A percentile compares a stretch with the other conserved stretches of the same genome.
Conservation (phyloP, 352 stramenopile genomes). For the Peronospora farinosa region DNA sequence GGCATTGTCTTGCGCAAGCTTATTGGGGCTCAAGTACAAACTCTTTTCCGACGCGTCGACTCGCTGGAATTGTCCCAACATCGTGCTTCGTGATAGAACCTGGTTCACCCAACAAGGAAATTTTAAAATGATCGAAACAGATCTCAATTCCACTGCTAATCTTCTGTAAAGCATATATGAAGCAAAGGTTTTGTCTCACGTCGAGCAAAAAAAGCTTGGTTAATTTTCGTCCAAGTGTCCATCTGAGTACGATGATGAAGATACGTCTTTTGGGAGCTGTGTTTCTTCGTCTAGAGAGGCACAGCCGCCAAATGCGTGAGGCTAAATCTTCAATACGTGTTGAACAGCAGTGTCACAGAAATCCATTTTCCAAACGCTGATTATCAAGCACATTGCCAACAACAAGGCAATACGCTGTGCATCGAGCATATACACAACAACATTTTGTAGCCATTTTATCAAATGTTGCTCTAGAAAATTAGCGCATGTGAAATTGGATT, state of each 20-base stretch:
- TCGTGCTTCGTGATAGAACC: neutral
- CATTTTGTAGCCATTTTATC: too few relatives aligned
- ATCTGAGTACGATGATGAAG: constrained; percentile 8
- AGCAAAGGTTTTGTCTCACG: constrained; percentile 11
- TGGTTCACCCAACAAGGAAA: neutral
- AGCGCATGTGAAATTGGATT: too few relatives aligned
- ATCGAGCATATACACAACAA: too few relatives aligned
- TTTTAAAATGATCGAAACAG: constrained; percentile 5
- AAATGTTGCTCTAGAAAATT: too few relatives aligned
- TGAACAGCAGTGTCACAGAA: too few relatives aligned
- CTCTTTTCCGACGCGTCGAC: constrained; percentile 6
- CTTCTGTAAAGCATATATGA: too few relatives aligned
- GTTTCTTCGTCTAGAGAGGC: too few relatives aligned
- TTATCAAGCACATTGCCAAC: too few relatives aligned
- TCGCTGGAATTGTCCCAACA: constrained; percentile 11
- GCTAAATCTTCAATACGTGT: too few relatives aligned
- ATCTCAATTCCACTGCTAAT: neutral
- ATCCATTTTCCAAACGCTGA: too few relatives aligned
- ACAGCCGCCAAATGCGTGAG: too few relatives aligned
- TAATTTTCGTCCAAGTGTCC: constrained; percentile 4
- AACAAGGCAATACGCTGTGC: too few relatives aligned
- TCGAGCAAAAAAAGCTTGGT: constrained; percentile 3
- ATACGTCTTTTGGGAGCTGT: neutral
- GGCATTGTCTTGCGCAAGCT: constrained; percentile 14
- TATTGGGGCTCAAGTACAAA: constrained; percentile 20